These are phyloP conservation scores for Calocybe cyanea DNA, from an alignment of 768 basidiomycete genomes.

Conservation along the genomic window DNA sequence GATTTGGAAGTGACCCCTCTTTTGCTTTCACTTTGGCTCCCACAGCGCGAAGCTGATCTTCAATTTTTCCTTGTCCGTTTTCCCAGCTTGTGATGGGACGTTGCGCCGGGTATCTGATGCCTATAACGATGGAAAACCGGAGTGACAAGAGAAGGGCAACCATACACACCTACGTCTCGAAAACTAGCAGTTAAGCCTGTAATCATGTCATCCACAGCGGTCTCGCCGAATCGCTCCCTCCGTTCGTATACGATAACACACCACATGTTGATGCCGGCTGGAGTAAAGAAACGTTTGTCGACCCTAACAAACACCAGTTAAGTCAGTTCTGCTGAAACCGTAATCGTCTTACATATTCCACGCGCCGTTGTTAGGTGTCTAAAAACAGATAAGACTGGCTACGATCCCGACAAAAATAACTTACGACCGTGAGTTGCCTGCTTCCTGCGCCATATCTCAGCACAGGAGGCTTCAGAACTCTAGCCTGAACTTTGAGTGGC, in stretches of 20 bases:
- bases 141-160: background rate
- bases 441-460: slow-evolving; percentile 62
- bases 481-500: slow-evolving; percentile 56
- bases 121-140: slow-evolving; percentile 29
- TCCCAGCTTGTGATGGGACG: slow-evolving; percentile 46
- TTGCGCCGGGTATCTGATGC: slow-evolving; percentile 49
- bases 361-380: slow-evolving; percentile 62
- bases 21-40: slow-evolving; percentile 44
- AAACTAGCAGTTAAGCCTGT: slow-evolving; percentile 46
- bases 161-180: slow-evolving; percentile 52
- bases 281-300: slow-evolving; percentile 64
- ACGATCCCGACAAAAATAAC: slow-evolving; percentile 17
- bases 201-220: slow-evolving; percentile 52
- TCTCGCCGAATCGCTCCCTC: slow-evolving; percentile 47
- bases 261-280: slow-evolving; percentile 54
- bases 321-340: background rate
- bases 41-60: slow-evolving; percentile 46
- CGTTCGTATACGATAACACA: slow-evolving; percentile 66
- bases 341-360: slow-evolving; percentile 68
- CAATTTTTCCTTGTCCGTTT: slow-evolving; percentile 54
- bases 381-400: background rate
- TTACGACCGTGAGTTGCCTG: slow-evolving; percentile 53
- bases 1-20: slow-evolving; percentile 40
- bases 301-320: slow-evolving; percentile 41
- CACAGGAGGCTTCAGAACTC: slow-evolving; percentile 60